Evolutionary conservation across 1,139 yeast genomes (phyloP), one percentile per base, ranked within the genome.

Genomic region (Candida sp.): DNA sequence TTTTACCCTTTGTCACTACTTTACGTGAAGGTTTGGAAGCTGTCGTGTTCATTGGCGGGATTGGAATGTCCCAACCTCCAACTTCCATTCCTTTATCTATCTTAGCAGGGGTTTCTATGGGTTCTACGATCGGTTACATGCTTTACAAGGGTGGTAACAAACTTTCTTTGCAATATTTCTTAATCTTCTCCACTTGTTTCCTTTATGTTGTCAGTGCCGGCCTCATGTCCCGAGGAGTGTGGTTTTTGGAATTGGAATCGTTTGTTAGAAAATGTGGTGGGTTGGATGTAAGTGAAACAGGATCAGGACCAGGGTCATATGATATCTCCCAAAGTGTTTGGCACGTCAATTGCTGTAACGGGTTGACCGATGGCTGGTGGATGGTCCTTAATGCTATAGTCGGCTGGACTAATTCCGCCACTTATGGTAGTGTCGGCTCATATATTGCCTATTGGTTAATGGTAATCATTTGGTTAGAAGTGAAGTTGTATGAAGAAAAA

Each of bases 281-380:
- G 2, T 82, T 87, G 48, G 97, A 91, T 60, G 91, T 88, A 51
- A 78, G 93, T 39, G 98, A 91, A 65, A 79, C 81, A 8, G 98
- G 98, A 5, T 78, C 82, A 43, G 98, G 98, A 0, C 96, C 98
- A 1, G 98, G 98, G 6, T 87, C 97, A 1, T 91, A 91, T 64
- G 95, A 91, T 61, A 81, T 91, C 45, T 57, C 79, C 29, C 81
- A 78, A 48, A 76, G 86, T 12, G 87, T 91, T 2, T 91, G 98
- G 98, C 98, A 91, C 68, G 97, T 91, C 35, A 90, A 91, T 70
- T 91, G 97, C 66, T 91, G 98, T 69, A 89, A 89, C 63, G 97
- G 97, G 19, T 82, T 85, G 53, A 84, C 77, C 37, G 95, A 87
- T 60, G 91, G 91, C 33, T 93, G 96, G 49, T 91, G 97, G 97